Evolutionary conservation across 2,329 filamentous ascomycete genomes (phyloP), one percentile per base, ranked within the genome.

Genomic region (Thielaviopsis punctulata): DNA sequence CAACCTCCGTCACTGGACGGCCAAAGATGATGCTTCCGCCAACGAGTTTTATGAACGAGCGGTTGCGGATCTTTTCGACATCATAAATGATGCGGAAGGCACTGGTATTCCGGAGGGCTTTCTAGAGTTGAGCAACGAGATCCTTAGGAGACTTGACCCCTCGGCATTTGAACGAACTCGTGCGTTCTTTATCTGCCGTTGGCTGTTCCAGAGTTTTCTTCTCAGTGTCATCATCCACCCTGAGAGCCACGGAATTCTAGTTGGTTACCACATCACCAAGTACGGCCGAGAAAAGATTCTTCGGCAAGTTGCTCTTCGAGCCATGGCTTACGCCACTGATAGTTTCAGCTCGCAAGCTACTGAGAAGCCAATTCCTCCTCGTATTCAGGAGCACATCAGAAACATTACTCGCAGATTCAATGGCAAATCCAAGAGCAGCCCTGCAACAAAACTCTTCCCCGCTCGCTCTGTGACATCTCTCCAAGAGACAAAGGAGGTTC

Each of bases 231-330:
- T 96, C 61, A 85, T 87, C 47, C 85, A 92, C 61, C 92, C 92
- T 10, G 92, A 98, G 74, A 88, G 75, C 50, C 75, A 79, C 58
- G 77, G 79, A 52, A 78, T 84, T 69, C 82, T 96, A 70, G 77
- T 86, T 53, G 86, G 94, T 60, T 90, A 94, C 64, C 86, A 95
- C 67, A 87, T 96, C 60, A 89, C 85, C 48, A 86, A 93, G 59
- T 87, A 90, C 65, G 88, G 87, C 43, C 79, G 92, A 44, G 85
- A 94, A 61, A 89, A 82, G 64, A 84, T 84, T 53, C 69, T 84
- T 52, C 82, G 81, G 60, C 84, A 90, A 62, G 82, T 95, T 53
- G 87, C 84, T 52, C 79, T 84, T 63, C 80, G 83, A 56, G 84
- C 86, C 48, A 84, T 89, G 62, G 82, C 84, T 60, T 76, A 86